Percentiles rank a stretch among this genome's conserved stretches.
phyloP scores from a whole-genome alignment of 2,329 filamentous ascomycete genomes.

The Pyrenochaeta sp. region DNA sequence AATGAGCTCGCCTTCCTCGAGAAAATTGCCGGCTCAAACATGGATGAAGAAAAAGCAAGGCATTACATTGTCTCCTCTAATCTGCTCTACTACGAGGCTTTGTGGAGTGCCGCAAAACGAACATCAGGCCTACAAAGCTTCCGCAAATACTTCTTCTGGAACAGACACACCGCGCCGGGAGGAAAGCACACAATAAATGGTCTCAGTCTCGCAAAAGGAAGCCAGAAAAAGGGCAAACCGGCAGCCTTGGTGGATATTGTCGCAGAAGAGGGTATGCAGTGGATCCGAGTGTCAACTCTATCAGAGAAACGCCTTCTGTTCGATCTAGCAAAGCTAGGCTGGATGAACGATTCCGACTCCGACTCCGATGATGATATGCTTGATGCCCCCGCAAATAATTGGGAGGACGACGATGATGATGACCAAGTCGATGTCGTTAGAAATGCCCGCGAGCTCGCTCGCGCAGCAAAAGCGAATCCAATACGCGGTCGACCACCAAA shows the following conservation, averaged over 20 bases:
- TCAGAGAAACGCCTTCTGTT: constrained; percentile 70
- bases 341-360: constrained; percentile 56
- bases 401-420: constrained; percentile 59
- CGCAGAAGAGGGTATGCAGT: constrained; percentile 67
- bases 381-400: constrained; percentile 23
- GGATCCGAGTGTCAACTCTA: constrained; percentile 73
- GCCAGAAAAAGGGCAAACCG: constrained; percentile 54
- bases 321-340: constrained; percentile 73
- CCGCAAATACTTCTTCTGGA: constrained; percentile 47
- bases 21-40: constrained; percentile 32
- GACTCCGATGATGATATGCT: constrained; percentile 54
- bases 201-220: constrained; percentile 35
- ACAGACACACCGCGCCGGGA: constrained; percentile 23
- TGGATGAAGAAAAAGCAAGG: constrained; percentile 42
- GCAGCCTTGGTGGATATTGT: constrained; percentile 70
- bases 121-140: constrained; percentile 65
- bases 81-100: constrained; percentile 67
- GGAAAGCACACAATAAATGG: constrained; percentile 34
- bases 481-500: constrained; percentile 67
- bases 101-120: constrained; percentile 69
- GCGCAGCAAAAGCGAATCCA: constrained; percentile 63
- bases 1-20: constrained; percentile 44
- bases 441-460: constrained; percentile 64
- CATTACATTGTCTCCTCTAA: constrained; percentile 71
- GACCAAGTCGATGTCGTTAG: constrained; percentile 65